Evolutionary conservation across 2,329 filamentous ascomycete species (phyloP).

Genomic region (Stagonosporopsis tanaceti): DNA sequence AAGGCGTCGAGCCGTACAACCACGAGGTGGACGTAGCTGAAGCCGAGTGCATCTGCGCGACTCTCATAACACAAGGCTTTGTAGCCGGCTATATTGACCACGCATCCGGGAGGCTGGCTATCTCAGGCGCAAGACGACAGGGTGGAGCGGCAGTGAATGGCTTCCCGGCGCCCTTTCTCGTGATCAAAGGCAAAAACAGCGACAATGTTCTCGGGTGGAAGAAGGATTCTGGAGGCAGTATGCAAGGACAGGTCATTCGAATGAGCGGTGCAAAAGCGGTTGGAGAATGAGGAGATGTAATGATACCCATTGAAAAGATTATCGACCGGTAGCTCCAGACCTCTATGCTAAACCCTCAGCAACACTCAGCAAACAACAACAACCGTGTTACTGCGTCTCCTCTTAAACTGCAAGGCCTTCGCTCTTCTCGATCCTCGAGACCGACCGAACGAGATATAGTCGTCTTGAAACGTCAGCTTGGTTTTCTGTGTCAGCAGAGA

Average conservation of each 20-base stretch:
- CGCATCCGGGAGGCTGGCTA: constrained; percentile 77
- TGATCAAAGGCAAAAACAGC: constrained; percentile 68
- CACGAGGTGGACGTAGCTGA: constrained; percentile 64
- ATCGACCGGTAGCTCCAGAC: not conserved
- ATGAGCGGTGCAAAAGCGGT: constrained; percentile 63
- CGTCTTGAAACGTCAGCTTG: not conserved
- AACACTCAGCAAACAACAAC: not conserved
- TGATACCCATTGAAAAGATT: not conserved
- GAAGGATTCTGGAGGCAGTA: constrained; percentile 43
- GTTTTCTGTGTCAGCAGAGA: not conserved
- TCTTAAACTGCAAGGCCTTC: not conserved
- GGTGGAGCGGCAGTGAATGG: constrained; percentile 69
- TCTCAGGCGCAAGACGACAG: constrained; percentile 72
- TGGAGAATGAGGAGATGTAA: constrained; percentile 28
- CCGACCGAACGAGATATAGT: not conserved
- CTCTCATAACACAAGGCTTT: constrained; percentile 80
- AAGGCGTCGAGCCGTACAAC: constrained; percentile 39
- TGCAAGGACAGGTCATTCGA: constrained; percentile 63
- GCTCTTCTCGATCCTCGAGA: not conserved
- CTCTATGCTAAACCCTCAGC: not conserved
- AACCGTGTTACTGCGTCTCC: not conserved
- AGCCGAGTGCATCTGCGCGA: constrained; percentile 79
- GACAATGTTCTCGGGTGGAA: constrained; percentile 81
- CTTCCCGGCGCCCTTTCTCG: constrained; percentile 78
- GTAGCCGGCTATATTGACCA: constrained; percentile 87